Evolutionary conservation across 148 eudicot species (phyloP), one percentile per base, ranked within the genome.

Genomic region (Rhododendron ferrugineum): DNA sequence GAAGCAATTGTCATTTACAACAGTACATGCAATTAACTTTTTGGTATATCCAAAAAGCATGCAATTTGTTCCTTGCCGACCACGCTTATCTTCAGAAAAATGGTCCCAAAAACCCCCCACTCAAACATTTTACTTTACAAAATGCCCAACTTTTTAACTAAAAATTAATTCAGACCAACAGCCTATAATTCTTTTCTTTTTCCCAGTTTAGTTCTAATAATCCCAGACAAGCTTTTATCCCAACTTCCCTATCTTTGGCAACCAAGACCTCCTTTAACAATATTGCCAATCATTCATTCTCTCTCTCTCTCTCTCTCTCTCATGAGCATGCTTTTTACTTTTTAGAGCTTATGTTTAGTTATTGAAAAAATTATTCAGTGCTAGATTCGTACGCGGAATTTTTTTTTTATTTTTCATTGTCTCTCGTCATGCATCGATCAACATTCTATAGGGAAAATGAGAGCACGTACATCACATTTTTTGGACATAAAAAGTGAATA

Each of bases 171-270:
- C 32, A 28, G 37, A 4, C 11, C 36, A 70, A 30, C 2, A 11
- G 75, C 18, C 5, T 13, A 70, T 28, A 1, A 28, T 70, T 30
- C 36, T 30, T 70, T 46, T 0, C 58, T 79, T n/a, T 79, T 79
- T 28, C 49, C 42, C 23, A 42, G 7, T 47, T 47, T 5, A 47
- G 85, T 50, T 83, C 79, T 83, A 84, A 84, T 34, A 74, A 34
- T 62, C 44, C 68, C 82, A 64, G 83, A 85, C 82, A 85, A 78
- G 56, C 77, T 78, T 78, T 76, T 77, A 36, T 37, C 22, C 74
- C 20, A 58, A 4, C 6, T 60, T 81, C 15, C 5, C 44, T 15
- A 15, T 32, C 73, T 37, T 60, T 40, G 32, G 46, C 40, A 58
- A 82, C 74, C 72, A 60, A 60, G 2, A 26, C 47, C 8, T 34